Base-by-base conservation (phyloP, 345 rosid species). In the Melaleuca alternifolia region DNA sequence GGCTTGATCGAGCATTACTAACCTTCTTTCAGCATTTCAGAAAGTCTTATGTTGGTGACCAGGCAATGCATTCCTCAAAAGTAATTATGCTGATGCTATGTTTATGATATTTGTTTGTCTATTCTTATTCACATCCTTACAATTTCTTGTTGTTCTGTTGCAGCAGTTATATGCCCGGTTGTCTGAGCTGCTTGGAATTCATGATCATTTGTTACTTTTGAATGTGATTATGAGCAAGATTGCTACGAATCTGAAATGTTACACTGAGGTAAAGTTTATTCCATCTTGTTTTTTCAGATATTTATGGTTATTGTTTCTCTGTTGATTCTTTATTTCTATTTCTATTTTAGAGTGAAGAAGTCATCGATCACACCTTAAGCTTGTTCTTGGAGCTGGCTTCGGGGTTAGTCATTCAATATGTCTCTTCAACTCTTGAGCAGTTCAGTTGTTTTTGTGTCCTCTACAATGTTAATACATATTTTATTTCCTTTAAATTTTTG, bases 41-140 rank as follows among this genome's bases (percentile, higher is more conserved):
- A 51, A 95, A 96, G 95, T 98, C 99, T 88, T 98, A 98, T 86
- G 96, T 98, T 44, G 99, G 99, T 86, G 99, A 98, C 90, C 99
- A 98, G 92, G 99, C 99, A 9, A 96, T 96, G 93, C 99, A 98
- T 90, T 95, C 99, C 83, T 94, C 99, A 77, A 98, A 98, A 96
- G 99, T 98, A 93, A 90, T 87, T 87, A 82, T 84, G 41, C 85
- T 52, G 81, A 44, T 84, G 53, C 75, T 82, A 51, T 71, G 30
- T 37, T 44, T 54, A n/a, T 26, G 33, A 6, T 48, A 44, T 84
- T 83, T 85, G 23, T 26, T 48, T 37, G 48, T 86, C 61, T 77
- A 56, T 56, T 44, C 54, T 84, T 37, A 30, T 61, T 53, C 79
- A 52, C 85, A 37, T 88, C 85, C 54, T 93, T 87, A 88, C 88